Conservation (phyloP, 106 monocot genomes). For the Gastrodia elata region DNA sequence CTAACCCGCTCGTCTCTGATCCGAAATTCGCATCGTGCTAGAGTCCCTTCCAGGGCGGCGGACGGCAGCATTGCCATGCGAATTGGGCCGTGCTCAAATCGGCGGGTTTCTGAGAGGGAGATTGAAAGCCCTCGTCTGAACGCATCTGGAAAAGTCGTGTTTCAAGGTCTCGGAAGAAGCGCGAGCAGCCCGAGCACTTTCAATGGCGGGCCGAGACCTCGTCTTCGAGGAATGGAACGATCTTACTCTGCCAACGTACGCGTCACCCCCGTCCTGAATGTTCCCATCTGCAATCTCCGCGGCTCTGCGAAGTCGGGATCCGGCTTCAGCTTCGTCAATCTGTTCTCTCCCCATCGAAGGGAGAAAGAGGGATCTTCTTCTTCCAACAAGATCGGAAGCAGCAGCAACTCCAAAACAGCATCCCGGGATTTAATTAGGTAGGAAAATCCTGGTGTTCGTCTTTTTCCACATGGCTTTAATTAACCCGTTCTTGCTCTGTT, state of each 20-base stretch:
- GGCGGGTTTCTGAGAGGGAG: neutral
- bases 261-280: conserved; percentile 43
- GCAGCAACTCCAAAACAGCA: neutral
- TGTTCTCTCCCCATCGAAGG: conserved; percentile 15
- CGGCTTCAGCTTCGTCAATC: conserved; percentile 23
- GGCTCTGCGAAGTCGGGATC: conserved; percentile 15
- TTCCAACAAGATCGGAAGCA: neutral
- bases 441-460: neutral
- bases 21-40: conserved; percentile 11
- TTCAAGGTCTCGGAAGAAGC: conserved; percentile 46
- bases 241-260: conserved; percentile 38
- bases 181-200: conserved; percentile 49
- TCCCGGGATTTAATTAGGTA: neutral
- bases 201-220: conserved; percentile 22
- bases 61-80: neutral
- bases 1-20: neutral
- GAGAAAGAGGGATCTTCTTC: conserved; percentile 5
- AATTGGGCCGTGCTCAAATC: neutral
- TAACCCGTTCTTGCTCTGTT: neutral
- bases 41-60: neutral
- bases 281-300: conserved; percentile 26
- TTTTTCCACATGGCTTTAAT: too few species aligned
- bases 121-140: conserved; percentile 43
- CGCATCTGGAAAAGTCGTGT: conserved; percentile 50
- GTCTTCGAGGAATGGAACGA: conserved; percentile 25